Evolutionary conservation across 139 green algal species (phyloP).

Genomic region (Coccomyxa sp.): DNA sequence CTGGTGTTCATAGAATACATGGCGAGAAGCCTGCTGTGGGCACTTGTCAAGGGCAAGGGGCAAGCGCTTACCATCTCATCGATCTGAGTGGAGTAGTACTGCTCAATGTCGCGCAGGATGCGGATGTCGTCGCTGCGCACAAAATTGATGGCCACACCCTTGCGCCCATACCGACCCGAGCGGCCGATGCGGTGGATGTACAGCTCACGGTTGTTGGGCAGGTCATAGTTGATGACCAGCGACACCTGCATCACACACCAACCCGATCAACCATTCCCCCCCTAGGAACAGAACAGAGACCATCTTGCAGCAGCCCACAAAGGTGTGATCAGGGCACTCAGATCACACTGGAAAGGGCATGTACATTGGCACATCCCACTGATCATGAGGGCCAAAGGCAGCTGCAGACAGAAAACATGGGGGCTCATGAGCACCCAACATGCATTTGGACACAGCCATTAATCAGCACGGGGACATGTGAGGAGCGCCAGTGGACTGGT

Average conservation of each 20-base stretch:
- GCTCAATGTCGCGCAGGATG: conserved; percentile 95
- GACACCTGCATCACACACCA: conserved; percentile 68
- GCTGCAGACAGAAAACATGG: too few relatives aligned
- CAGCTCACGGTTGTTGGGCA: conserved; percentile 95
- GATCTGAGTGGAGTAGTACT: conserved; percentile 95
- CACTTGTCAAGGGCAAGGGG: neutral
- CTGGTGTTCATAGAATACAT: too few relatives aligned
- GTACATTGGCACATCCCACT: too few relatives aligned
- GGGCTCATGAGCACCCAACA: too few relatives aligned
- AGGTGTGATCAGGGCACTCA: too few relatives aligned
- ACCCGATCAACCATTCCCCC: neutral
- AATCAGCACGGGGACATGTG: too few relatives aligned
- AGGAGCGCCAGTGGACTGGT: too few relatives aligned
- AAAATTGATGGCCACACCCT: conserved; percentile 99
- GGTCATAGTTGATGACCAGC: conserved; percentile 99
- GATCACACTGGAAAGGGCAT: too few relatives aligned
- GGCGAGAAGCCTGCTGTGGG: too few relatives aligned
- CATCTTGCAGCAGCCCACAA: neutral
- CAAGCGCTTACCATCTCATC: conserved; percentile 70
- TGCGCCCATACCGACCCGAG: conserved; percentile 87
- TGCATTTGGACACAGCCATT: too few relatives aligned
- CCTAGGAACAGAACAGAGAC: neutral
- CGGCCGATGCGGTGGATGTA: conserved; percentile 99
- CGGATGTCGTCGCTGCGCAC: conserved; percentile 92
- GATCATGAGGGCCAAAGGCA: too few relatives aligned